Conservation (phyloP, 371 early-diverging fungal genomes). For the Fennellomyces sp. region DNA sequence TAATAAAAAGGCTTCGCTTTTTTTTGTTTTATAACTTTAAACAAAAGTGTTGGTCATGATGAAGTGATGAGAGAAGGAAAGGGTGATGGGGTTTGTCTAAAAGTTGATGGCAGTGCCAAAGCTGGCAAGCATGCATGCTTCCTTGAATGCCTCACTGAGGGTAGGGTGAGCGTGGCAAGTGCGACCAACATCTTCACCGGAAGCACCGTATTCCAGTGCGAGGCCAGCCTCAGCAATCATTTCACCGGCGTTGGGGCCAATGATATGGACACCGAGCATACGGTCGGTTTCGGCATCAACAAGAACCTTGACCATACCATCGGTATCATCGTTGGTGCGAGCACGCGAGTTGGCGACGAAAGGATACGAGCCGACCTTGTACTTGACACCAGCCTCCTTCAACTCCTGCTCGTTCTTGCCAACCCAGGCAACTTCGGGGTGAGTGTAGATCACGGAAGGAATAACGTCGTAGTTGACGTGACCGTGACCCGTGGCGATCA, state of each 20-base stretch:
- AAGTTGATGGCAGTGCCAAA: conserved; percentile 74
- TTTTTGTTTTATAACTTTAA: background rate
- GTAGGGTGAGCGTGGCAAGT: conserved; percentile 99
- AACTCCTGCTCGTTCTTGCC: conserved; percentile 95
- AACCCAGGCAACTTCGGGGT: conserved; percentile 99
- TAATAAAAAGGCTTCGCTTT: background rate
- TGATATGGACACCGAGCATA: conserved; percentile 96
- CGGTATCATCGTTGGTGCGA: conserved; percentile 94
- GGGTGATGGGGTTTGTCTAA: conserved; percentile 28
- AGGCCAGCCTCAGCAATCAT: conserved; percentile 98
- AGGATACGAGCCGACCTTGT: conserved; percentile 91
- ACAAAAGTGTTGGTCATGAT: background rate
- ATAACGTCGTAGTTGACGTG: conserved; percentile 98
- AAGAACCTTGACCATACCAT: conserved; percentile 96
- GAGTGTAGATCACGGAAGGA: conserved; percentile 98
- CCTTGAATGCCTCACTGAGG: conserved; percentile 97
- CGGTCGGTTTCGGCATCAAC: conserved; percentile 94
- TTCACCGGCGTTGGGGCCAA: conserved; percentile 98
- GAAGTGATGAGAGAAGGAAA: background rate
- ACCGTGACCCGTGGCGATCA: conserved; percentile 88
- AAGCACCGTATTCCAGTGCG: conserved; percentile 97
- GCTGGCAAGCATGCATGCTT: conserved; percentile 89
- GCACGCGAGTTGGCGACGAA: conserved; percentile 98
- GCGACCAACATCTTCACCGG: conserved; percentile 95
- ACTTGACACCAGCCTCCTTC: conserved; percentile 85